Conservation (phyloP, 1,284 basidiomycete species). For the Ganoderma sinense region DNA sequence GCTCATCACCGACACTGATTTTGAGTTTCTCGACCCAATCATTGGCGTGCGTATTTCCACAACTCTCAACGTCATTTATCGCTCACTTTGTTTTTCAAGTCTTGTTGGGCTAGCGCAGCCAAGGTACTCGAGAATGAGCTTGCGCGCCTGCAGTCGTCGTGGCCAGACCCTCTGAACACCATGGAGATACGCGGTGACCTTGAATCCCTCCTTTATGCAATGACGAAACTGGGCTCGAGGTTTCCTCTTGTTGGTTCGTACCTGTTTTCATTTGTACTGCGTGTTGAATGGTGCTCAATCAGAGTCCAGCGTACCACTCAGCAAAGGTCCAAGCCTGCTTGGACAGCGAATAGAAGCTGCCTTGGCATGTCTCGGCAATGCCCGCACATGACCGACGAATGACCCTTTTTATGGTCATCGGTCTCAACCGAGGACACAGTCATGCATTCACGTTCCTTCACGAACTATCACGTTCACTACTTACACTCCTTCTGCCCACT, state of each 20-base stretch:
- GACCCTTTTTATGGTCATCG: slow-evolving; percentile 2
- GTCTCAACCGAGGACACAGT: slow-evolving; percentile 19
- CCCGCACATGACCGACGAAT: slow-evolving; percentile 7
- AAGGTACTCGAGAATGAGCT: slow-evolving; percentile 72
- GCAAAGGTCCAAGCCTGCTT: slow-evolving; percentile 48
- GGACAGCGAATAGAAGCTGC: slow-evolving; percentile 36
- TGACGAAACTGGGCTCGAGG: slow-evolving; percentile 63
- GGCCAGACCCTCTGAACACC: slow-evolving; percentile 60
- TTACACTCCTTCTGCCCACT: slow-evolving; percentile 18
- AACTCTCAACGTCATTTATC: slow-evolving; percentile 7
- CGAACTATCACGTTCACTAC: slow-evolving; percentile 32
- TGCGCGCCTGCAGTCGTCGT: slow-evolving; percentile 61
- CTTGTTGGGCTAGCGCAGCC: slow-evolving; percentile 74
- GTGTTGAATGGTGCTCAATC: background rate
- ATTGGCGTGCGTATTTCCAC: slow-evolving; percentile 61
- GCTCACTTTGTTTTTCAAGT: slow-evolving; percentile 45
- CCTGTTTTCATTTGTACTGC: background rate
- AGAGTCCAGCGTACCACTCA: slow-evolving; percentile 43
- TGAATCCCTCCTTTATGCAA: slow-evolving; percentile 63
- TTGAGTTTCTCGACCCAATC: slow-evolving; percentile 74
- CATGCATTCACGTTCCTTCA: slow-evolving; percentile 35
- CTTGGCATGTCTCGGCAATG: slow-evolving; percentile 19
- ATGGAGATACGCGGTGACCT: slow-evolving; percentile 68
- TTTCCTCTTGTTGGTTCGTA: slow-evolving; percentile 67
- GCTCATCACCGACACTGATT: slow-evolving; percentile 68